Conservation (phyloP, 164 flowering plant genomes). For the Umbellularia californica region DNA sequence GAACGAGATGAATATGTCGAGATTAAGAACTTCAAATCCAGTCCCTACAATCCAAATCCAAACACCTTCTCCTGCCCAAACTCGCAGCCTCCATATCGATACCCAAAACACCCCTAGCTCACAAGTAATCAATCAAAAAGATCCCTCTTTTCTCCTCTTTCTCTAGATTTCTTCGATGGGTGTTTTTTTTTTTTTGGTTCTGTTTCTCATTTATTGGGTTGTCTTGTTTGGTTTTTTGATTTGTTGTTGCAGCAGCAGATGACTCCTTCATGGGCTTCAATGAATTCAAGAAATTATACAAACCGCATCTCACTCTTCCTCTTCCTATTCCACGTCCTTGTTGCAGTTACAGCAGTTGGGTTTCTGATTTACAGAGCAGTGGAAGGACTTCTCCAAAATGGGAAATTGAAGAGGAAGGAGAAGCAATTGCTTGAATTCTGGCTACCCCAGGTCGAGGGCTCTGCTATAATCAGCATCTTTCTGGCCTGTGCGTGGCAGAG, state of each 20-base stretch:
- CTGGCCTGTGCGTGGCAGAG: slow-evolving; percentile 80
- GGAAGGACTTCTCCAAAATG: slow-evolving; percentile 40
- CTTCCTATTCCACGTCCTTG: slow-evolving; percentile 53
- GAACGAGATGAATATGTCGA: slow-evolving; percentile 4
- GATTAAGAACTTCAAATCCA: slow-evolving; percentile 1
- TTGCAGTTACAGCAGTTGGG: slow-evolving; percentile 46
- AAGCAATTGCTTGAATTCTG: slow-evolving; percentile 37
- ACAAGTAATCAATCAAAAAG: slow-evolving; percentile 2
- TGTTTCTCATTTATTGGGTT: not conserved
- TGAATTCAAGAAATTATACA: slow-evolving; percentile 66
- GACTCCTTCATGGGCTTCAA: slow-evolving; percentile 28
- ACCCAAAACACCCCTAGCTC: not conserved
- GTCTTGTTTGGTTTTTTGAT: not conserved
- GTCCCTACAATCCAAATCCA: slow-evolving; percentile 7
- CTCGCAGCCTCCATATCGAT: not conserved
- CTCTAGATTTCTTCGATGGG: not conserved
- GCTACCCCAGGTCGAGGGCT: slow-evolving; percentile 77
- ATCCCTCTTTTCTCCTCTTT: not conserved
- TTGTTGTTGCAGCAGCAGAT: slow-evolving; percentile 18
- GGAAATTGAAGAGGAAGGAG: slow-evolving; percentile 31
- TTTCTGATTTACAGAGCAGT: slow-evolving; percentile 66
- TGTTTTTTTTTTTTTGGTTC: not conserved
- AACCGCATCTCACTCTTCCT: slow-evolving; percentile 60
- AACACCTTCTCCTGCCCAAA: slow-evolving; percentile 6
- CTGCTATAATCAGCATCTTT: slow-evolving; percentile 57